Conservation (phyloP, 2,329 filamentous ascomycete genomes). For the Claviceps quebecensis region DNA sequence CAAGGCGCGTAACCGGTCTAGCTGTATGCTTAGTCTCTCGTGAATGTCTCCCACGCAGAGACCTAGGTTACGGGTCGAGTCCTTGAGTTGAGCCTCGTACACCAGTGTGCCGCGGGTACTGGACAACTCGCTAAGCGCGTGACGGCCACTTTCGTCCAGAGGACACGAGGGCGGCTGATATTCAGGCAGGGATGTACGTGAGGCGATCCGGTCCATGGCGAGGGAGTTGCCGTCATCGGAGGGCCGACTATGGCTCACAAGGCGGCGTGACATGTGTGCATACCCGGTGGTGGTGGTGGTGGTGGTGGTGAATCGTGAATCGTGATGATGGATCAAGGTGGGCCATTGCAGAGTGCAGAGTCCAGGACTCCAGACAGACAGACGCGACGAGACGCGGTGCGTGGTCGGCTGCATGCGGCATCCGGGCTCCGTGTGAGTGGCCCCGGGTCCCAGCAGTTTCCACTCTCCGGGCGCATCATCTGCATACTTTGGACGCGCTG, state of each 20-base stretch:
- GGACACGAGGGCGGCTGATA: constrained; percentile 36
- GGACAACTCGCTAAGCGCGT: constrained; percentile 28
- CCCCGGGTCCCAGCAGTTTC: not conserved
- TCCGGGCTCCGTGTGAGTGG: not conserved
- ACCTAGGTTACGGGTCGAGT: constrained; percentile 29
- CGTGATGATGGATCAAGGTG: no score
- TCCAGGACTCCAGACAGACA: no score
- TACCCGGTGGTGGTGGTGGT: not conserved
- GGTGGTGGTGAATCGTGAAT: no score
- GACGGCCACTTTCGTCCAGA: constrained; percentile 25
- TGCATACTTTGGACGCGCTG: not conserved
- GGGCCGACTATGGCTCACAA: constrained; percentile 14
- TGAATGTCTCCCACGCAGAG: constrained; percentile 34
- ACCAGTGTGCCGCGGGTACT: constrained; percentile 24
- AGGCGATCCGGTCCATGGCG: not conserved
- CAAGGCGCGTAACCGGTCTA: constrained; percentile 17
- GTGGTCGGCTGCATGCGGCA: not conserved
- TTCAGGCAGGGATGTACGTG: constrained; percentile 25
- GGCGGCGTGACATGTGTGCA: constrained; percentile 19
- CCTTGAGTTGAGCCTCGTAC: constrained; percentile 33
- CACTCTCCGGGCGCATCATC: not conserved
- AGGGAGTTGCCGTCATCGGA: constrained; percentile 6
- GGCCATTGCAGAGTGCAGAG: no score
- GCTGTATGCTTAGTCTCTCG: constrained; percentile 27
- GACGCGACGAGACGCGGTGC: constrained; percentile 2